Conservation (phyloP, 768 basidiomycete genomes). For the Pulveroboletus sp. region DNA sequence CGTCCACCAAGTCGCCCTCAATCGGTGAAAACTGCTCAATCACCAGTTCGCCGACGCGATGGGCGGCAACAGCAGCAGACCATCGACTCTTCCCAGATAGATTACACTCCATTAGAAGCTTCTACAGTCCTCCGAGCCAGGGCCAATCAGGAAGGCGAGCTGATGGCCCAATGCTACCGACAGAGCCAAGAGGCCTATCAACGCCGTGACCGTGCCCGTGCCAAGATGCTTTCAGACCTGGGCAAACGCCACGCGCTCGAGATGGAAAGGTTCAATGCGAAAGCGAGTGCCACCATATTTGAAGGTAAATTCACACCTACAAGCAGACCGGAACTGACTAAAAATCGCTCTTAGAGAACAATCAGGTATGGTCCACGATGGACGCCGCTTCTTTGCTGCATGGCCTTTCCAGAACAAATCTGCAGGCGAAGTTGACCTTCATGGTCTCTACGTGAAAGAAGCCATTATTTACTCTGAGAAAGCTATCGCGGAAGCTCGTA, state of each 20-base stretch:
- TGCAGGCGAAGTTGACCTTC: constrained; percentile 77
- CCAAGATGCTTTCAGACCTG: constrained; percentile 75
- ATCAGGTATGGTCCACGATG: constrained; percentile 42
- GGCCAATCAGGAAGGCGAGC: constrained; percentile 74
- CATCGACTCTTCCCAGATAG: not conserved
- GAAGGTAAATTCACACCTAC: constrained; percentile 35
- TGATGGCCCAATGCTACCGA: constrained; percentile 61
- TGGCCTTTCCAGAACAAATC: constrained; percentile 45
- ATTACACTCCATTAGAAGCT: constrained; percentile 17
- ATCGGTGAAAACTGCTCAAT: not conserved
- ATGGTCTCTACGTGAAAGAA: constrained; percentile 91
- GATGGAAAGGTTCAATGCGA: constrained; percentile 72
- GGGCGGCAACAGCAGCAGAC: constrained; percentile 3
- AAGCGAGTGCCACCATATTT: constrained; percentile 87
- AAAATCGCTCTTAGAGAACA: constrained; percentile 53
- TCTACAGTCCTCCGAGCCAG: constrained; percentile 63
- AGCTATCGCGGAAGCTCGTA: constrained; percentile 62
- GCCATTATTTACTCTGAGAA: constrained; percentile 69
- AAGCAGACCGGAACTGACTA: not conserved
- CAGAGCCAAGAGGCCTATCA: constrained; percentile 72
- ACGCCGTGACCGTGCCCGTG: constrained; percentile 63
- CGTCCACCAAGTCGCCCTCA: not conserved
- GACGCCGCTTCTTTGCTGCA: not conserved
- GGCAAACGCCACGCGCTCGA: constrained; percentile 71
- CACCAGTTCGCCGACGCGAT: constrained; percentile 4